phyloP scores from a whole-genome alignment of 192 early-diverging fungal species.

The Mortierella alpina region DNA sequence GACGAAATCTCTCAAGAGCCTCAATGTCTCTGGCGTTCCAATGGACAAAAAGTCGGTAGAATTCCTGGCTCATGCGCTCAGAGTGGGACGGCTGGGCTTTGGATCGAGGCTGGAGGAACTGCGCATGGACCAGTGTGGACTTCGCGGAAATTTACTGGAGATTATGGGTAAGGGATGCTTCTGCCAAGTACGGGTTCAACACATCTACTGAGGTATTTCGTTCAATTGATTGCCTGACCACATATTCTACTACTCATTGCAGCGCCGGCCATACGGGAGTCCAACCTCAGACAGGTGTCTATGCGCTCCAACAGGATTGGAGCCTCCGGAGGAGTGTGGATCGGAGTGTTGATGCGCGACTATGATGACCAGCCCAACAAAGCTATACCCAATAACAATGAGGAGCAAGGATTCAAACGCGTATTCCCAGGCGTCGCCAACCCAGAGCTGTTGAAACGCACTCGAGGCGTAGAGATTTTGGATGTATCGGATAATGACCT shows the following conservation, averaged over 20 bases:
- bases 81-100: conserved; percentile 43
- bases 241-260: not conserved
- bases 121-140: conserved; percentile 55
- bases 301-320: conserved; percentile 62
- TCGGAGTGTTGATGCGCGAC: conserved; percentile 66
- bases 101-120: conserved; percentile 57
- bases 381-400: conserved; percentile 41
- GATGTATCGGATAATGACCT: conserved; percentile 61
- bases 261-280: conserved; percentile 57
- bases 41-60: conserved; percentile 77
- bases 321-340: conserved; percentile 57
- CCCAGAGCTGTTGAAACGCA: conserved; percentile 44
- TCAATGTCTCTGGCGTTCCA: conserved; percentile 77
- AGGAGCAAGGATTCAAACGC: conserved; percentile 47
- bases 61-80: conserved; percentile 75
- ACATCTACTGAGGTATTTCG: not conserved
- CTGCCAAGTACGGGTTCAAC: not conserved
- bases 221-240: not conserved
- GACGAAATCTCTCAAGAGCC: conserved; percentile 68
- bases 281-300: conserved; percentile 55
- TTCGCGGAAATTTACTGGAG: conserved; percentile 53
- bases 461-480: conserved; percentile 51
- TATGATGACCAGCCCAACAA: conserved; percentile 59
- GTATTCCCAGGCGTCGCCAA: conserved; percentile 47
- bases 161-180: conserved; percentile 29